Evolutionary conservation across 2,329 filamentous ascomycete genomes (phyloP).

Genomic region (Chaetomiaceae sp.): DNA sequence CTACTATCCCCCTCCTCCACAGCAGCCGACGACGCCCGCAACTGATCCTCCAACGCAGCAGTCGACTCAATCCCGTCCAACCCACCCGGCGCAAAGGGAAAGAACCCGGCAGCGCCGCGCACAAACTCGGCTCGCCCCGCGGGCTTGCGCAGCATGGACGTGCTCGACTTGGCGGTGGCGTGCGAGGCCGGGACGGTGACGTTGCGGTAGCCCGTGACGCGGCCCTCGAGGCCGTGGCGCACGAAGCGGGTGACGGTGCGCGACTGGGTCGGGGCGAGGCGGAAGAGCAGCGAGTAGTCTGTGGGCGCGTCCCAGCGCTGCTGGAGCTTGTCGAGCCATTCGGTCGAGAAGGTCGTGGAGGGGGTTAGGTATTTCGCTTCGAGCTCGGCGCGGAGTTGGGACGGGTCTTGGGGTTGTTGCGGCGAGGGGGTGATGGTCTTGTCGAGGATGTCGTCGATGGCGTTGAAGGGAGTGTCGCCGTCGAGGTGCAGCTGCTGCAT

Average conservation of each 20-base stretch:
- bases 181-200: slow-evolving; percentile 87
- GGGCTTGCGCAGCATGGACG: slow-evolving; percentile 80
- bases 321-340: slow-evolving; percentile 87
- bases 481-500: slow-evolving; percentile 48
- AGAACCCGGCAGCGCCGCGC: slow-evolving; percentile 85
- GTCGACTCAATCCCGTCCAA: slow-evolving; percentile 82
- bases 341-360: slow-evolving; percentile 70
- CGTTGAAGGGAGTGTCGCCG: slow-evolving; percentile 29
- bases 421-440: slow-evolving; percentile 40
- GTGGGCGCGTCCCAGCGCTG: slow-evolving; percentile 80
- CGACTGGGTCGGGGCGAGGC: slow-evolving; percentile 84
- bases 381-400: slow-evolving; percentile 65
- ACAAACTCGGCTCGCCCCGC: slow-evolving; percentile 87
- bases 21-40: slow-evolving; percentile 42
- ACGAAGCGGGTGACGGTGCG: slow-evolving; percentile 92
- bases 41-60: slow-evolving; percentile 76
- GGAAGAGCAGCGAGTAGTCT: slow-evolving; percentile 80
- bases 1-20: slow-evolving; percentile 40
- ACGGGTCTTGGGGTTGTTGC: slow-evolving; percentile 47
- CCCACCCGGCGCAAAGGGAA: slow-evolving; percentile 88
- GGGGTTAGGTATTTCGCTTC: slow-evolving; percentile 77
- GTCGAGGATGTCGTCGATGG: slow-evolving; percentile 57
- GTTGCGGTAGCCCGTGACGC: slow-evolving; percentile 89
- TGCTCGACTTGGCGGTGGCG: slow-evolving; percentile 92
- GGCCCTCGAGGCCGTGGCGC: slow-evolving; percentile 84